Evolutionary conservation across 768 basidiomycete genomes (phyloP), one percentile per base, ranked within the genome.

Genomic region (Tylopilus felleus): DNA sequence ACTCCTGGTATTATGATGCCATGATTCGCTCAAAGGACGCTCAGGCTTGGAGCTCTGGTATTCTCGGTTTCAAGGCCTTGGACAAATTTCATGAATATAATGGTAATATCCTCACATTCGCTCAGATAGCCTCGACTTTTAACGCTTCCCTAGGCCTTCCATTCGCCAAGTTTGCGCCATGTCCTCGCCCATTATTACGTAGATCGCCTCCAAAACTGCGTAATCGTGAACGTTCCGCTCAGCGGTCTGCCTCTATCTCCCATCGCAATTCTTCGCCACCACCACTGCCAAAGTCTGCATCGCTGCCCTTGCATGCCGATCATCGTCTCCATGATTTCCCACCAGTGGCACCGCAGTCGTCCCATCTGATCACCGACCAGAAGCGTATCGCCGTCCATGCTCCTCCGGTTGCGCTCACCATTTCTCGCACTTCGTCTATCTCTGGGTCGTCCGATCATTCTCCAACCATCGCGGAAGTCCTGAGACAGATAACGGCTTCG

Each of bases 271-370:
- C 80, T n/a, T 83, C 87, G 0, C 90, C 91, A 1, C 91, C 91
- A 1, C 91, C 90, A 33, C 76, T 92, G 19, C 90, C 90, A 23
- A 89, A 92, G 71, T 87, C 90, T 5, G 90, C 79, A 16, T 86
- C 87, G 13, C 71, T 93, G 3, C 90, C 90, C 45, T 71, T 93
- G 57, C 90, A 93, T 66, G 74, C 85, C 13, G 78, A 70, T 47
- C 71, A 72, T 42, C 71, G 71, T 47, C 49, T 59, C 44, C 69
- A 62, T 14, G 69, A 70, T 33, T 61, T 62, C 49, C 40, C 59
- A 2, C 67, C 67, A 33, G 57, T 57, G n/a, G 40, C 61, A 49
- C 61, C 63, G 8, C 69, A 71, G 40, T 53, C 60, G 6, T 53
- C 60, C 27, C 56, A 64, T 31, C 33, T 46, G 44, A 52, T 59